phyloP scores from a whole-genome alignment of 768 basidiomycete genomes.

The Gyrodon lividus region DNA sequence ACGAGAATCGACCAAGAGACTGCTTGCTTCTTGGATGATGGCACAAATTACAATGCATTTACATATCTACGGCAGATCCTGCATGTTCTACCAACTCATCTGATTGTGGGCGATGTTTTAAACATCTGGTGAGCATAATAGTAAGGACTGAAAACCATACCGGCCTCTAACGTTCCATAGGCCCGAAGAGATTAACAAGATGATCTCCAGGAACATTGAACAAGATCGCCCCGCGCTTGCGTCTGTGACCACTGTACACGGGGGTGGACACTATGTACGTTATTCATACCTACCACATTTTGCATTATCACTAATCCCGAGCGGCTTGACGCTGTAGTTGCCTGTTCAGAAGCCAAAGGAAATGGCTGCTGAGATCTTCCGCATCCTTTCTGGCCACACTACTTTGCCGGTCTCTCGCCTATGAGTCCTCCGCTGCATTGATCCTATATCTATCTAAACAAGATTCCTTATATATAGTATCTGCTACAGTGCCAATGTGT shows the following conservation, averaged over 20 bases:
- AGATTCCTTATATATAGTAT: not conserved
- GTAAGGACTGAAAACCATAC: not conserved
- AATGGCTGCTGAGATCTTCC: not conserved
- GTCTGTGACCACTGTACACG: not conserved
- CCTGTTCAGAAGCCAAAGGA: not conserved
- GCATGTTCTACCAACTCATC: conserved; percentile 9
- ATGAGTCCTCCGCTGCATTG: not conserved
- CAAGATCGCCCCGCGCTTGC: not conserved
- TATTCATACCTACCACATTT: not conserved
- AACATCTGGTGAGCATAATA: conserved; percentile 8
- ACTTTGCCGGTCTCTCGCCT: not conserved
- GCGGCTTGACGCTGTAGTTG: not conserved
- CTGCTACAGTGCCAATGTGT: not conserved
- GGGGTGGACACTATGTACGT: not conserved
- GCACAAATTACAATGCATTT: conserved; percentile 10
- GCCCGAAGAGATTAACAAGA: not conserved
- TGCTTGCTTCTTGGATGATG: conserved; percentile 17
- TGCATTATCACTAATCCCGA: not conserved
- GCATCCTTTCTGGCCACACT: not conserved
- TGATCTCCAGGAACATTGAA: not conserved
- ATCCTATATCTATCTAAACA: not conserved
- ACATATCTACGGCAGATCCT: conserved; percentile 8
- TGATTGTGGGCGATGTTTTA: not conserved
- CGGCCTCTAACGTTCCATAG: not conserved
- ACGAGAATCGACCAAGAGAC: conserved; percentile 23